Evolutionary conservation across 352 stramenopile genomes (phyloP), one percentile per base, ranked within the genome.

Genomic region (Blastocystis sp.): DNA sequence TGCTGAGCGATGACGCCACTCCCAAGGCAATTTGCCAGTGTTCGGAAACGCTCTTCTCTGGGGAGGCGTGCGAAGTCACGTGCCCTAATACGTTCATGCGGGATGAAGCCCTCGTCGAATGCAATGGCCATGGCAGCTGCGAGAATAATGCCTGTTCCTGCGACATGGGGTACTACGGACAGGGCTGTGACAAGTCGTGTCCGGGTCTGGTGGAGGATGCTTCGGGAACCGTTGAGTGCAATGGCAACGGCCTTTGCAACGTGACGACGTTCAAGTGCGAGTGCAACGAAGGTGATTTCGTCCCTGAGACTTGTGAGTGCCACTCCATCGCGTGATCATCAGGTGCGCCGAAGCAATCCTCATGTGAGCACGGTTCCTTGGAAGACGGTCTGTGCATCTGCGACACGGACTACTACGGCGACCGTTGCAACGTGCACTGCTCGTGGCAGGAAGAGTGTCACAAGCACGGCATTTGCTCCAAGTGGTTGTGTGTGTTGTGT

Each of bases 401-500:
- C 60, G 10, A 63, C 19, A 0, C 17, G 0, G 52, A 59, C 45
- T 81, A 63, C 48, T 64, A 45, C 45, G 71, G 71, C 9, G 2
- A 21, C 21, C 38, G 21, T 17, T 81, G 71, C 60, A 28, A 3
- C 21, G 7, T 40, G 28, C 21, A 24, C 38, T 81, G 71, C 60
- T 21, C 38, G n/a, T 43, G 19, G 17, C 28, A 40, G 19, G n/a
- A 4, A 3, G 66, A 21, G 10, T 81, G 71, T 24, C 38, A 64
- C 60, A 54, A 42, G 4, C 71, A 81, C 60, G 71, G 71, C 10
- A 11, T 81, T 24, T 81, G 71, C 45, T 66, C 38, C 40, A 28
- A 34, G 48, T 71, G 43, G 24, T 14, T 6, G 7, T 38, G 9
- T 24, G 10, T 21, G 7, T 14, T 0, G 34, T 24, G 17, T 0